Evolutionary conservation across 202 grass and related monocot genomes (phyloP), one percentile per base, ranked within the genome.

Genomic region (Musa balbisiana): DNA sequence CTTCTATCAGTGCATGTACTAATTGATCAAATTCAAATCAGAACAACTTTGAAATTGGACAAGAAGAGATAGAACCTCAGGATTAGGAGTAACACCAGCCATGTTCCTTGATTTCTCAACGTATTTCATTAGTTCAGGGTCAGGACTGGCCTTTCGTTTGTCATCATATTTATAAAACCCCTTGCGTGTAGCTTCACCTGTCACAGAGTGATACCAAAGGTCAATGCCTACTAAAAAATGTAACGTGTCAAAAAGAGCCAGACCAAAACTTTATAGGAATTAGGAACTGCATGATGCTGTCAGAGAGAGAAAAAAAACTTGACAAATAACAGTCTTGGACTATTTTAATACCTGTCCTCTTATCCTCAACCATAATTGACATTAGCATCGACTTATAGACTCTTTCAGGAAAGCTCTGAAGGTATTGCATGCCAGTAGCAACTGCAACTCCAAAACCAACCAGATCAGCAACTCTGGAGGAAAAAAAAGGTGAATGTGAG

Each of bases 151-250:
- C 82, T 99, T 99, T 73, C 95, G 88, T 78, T 86, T 99, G 55
- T 86, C 79, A 86, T 98, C 95, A 20, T 99, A 99, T 80, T 99
- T 99, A 86, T 99, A 99, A 67, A 99, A 99, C 15, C 95, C 95
- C 73, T 91, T 92, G 73, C 78, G 65, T 76, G 80, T 88, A 22
- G 87, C 91, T 84, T 99, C 95, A 76, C 95, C 95, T 94, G 83
- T 62, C 23, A 73, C 20, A 87, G 72, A 70, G 51, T 29, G 49
- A 77, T 53, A 70, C 1, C 10, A 71, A 71, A 20, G 19, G 33
- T 51, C 13, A 69, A 50, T 69, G 19, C 15, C 10, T 50, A 50
- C 19, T 71, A 8, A 26, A 64, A 43, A 8, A 43, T 5, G 33
- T 6, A 60, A 60, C 15, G 17, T 49, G n/a, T 8, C 5, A 9